Evolutionary conservation across 768 basidiomycete genomes (phyloP).

Genomic region (Auricularia sp.): DNA sequence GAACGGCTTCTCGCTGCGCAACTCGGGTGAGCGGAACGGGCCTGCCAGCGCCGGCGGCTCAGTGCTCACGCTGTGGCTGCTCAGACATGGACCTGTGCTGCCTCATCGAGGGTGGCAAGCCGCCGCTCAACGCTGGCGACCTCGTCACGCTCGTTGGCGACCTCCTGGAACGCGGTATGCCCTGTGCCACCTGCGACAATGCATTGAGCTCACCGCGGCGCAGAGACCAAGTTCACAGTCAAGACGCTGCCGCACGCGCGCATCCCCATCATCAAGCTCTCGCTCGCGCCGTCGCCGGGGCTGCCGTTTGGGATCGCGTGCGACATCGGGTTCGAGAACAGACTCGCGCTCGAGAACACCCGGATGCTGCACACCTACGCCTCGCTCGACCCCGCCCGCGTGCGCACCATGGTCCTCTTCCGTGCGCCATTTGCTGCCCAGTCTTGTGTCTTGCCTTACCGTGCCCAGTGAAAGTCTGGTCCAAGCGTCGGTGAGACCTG

Average conservation of each 20-base stretch:
- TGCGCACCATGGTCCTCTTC: conserved; percentile 90
- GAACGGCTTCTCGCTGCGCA: conserved; percentile 92
- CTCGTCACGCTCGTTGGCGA: conserved; percentile 91
- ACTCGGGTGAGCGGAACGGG: conserved; percentile 58
- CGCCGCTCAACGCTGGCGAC: conserved; percentile 66
- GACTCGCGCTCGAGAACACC: conserved; percentile 94
- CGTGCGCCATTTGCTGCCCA: conserved; percentile 41
- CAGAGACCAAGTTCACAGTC: conserved; percentile 93
- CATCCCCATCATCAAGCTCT: conserved; percentile 97
- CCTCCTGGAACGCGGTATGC: conserved; percentile 82
- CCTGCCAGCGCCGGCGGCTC: neutral
- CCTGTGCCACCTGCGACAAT: neutral
- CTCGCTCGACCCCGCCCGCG: conserved; percentile 88
- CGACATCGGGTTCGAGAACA: conserved; percentile 97
- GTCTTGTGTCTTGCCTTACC: too few species aligned
- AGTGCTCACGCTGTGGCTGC: neutral
- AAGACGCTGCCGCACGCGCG: conserved; percentile 93
- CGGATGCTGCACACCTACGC: conserved; percentile 94
- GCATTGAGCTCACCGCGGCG: neutral
- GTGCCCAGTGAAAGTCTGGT: conserved; percentile 90
- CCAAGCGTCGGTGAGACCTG: conserved; percentile 67
- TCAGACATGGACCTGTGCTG: conserved; percentile 98
- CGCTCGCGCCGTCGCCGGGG: conserved; percentile 74
- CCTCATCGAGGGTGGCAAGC: conserved; percentile 77
- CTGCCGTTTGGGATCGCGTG: conserved; percentile 86